phyloP scores from a whole-genome alignment of 345 rosid genomes.

The Sonneratia caseolaris region DNA sequence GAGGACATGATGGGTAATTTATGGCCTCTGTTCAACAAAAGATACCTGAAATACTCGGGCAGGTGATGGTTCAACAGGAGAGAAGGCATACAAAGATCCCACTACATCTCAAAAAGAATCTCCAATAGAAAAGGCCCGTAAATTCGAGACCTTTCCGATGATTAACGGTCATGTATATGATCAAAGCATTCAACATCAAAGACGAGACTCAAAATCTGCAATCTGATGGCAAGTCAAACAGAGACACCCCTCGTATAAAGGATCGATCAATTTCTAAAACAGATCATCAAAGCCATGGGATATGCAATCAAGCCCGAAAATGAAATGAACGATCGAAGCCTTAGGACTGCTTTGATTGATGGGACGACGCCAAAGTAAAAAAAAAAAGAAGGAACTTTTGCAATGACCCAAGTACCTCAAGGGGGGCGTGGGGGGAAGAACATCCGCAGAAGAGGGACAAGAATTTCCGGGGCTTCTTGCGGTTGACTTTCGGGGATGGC shows the following conservation, averaged over 20 bases:
- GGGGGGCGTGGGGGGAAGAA: conserved; percentile 30
- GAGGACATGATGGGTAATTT: not conserved
- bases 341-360: not conserved
- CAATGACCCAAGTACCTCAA: conserved; percentile 25
- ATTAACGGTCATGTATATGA: not conserved
- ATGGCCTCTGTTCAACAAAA: not conserved
- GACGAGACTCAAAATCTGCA: not conserved
- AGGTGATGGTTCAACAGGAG: not conserved
- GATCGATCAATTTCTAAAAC: not conserved
- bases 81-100: not conserved
- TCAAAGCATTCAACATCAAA: not conserved
- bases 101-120: not conserved
- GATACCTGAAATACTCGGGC: not conserved
- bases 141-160: not conserved
- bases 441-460: conserved; percentile 43
- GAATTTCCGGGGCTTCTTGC: conserved; percentile 18
- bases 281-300: not conserved
- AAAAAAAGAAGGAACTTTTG: not conserved
- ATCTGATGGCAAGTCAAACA: not conserved
- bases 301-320: not conserved
- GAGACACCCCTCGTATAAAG: not conserved
- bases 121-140: not conserved
- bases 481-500: conserved; percentile 20
- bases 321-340: not conserved
- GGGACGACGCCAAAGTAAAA: not conserved